Percentiles rank a stretch among this genome's conserved stretches.
Conservation (phyloP, 1,139 yeast species). For the Maudiozyma humilis region DNA sequence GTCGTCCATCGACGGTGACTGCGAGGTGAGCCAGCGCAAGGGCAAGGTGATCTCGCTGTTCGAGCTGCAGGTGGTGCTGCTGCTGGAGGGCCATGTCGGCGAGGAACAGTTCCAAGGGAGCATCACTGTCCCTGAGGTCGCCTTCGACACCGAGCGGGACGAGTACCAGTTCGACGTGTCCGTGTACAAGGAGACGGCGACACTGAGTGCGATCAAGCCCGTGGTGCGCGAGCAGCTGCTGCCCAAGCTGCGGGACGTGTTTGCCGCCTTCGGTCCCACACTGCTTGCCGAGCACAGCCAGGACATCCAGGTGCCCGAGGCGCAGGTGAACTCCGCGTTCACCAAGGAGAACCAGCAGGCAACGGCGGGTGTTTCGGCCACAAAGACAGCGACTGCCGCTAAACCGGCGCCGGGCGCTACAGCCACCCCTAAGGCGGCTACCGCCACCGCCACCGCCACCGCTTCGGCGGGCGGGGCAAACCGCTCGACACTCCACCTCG, state of each 20-base stretch:
- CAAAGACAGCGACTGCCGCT: neutral
- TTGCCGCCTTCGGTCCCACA: slow-evolving; percentile 66
- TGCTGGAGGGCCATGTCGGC: slow-evolving; percentile 44
- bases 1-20: slow-evolving; percentile 83
- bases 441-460: slow-evolving; percentile 19
- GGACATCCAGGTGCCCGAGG: slow-evolving; percentile 75
- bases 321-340: slow-evolving; percentile 56
- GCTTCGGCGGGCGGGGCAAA: slow-evolving; percentile 33
- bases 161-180: slow-evolving; percentile 78
- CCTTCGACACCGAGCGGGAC: slow-evolving; percentile 82
- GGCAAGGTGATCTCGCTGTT: slow-evolving; percentile 91
- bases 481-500: slow-evolving; percentile 70
- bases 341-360: slow-evolving; percentile 56
- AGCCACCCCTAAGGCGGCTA: slow-evolving; percentile 1
- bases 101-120: slow-evolving; percentile 49
- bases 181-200: slow-evolving; percentile 50
- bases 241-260: slow-evolving; percentile 56
- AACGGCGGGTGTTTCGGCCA: slow-evolving; percentile 13
- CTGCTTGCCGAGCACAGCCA: slow-evolving; percentile 68
- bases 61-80: slow-evolving; percentile 63
- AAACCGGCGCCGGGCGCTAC: slow-evolving; percentile 1
- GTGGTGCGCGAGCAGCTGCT: slow-evolving; percentile 53
- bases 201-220: slow-evolving; percentile 43
- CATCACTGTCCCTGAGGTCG: slow-evolving; percentile 80
- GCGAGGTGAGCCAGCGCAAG: slow-evolving; percentile 91